Evolutionary conservation across 139 green algal species (phyloP).

Genomic region (Micromonas commoda): DNA sequence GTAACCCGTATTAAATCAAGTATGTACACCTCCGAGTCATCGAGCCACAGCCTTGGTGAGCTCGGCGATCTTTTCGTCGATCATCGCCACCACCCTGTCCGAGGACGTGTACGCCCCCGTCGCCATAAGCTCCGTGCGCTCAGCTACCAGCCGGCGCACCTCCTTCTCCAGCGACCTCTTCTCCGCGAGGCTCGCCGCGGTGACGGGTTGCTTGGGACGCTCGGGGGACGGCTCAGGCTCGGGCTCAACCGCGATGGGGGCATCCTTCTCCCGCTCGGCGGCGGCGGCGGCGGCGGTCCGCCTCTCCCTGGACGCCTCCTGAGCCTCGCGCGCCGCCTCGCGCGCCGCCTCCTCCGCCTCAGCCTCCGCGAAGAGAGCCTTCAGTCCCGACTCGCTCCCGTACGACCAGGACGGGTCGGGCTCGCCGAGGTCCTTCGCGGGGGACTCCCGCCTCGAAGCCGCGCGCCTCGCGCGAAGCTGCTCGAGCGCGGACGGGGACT

Average conservation of each 20-base stretch:
- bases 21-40: not conserved
- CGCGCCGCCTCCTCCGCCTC: too few species aligned
- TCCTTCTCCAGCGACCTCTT: constrained; percentile 29
- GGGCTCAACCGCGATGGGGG: too few species aligned
- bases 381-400: too few species aligned
- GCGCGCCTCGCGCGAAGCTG: not conserved
- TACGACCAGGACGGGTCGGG: too few species aligned
- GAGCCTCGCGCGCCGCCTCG: too few species aligned
- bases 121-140: constrained; percentile 48
- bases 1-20: not conserved
- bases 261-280: too few species aligned
- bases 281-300: too few species aligned
- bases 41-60: not conserved
- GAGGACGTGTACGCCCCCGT: constrained; percentile 32
- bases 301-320: too few species aligned
- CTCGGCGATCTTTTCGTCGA: constrained; percentile 19
- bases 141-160: constrained; percentile 45
- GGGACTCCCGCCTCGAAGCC: not conserved
- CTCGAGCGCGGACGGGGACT: not conserved
- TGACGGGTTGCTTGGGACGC: not conserved
- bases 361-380: too few species aligned
- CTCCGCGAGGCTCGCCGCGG: not conserved
- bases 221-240: not conserved
- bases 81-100: constrained; percentile 31
- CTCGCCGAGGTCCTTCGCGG: not conserved